Percentiles rank a stretch among this genome's conserved stretches.
These are phyloP conservation scores for Fusarium longipes DNA, from an alignment of 2,329 filamentous ascomycete genomes.

Conservation along the genomic window DNA sequence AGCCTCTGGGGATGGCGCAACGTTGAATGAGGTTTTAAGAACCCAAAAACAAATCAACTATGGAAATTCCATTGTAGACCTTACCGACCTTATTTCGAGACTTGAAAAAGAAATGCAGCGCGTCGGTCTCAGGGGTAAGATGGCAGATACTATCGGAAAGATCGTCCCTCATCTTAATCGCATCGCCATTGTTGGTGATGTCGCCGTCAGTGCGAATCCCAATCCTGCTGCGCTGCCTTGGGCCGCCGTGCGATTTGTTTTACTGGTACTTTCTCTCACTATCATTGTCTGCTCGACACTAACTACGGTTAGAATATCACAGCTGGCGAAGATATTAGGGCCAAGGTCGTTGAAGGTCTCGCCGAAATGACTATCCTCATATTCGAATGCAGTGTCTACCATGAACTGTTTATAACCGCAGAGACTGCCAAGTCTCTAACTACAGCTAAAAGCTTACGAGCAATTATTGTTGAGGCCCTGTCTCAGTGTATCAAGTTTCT, in stretches of 20 bases:
- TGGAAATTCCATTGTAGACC: rapidly evolving
- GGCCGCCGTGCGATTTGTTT: not conserved
- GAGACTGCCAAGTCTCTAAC: rapidly evolving
- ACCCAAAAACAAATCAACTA: not conserved
- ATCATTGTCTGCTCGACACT: not conserved
- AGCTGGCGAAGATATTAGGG: not conserved
- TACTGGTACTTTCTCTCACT: not conserved
- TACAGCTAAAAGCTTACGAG: rapidly evolving
- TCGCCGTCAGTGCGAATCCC: not conserved
- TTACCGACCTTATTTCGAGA: rapidly evolving
- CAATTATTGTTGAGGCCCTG: not conserved
- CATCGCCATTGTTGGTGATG: not conserved
- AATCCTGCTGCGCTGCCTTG: not conserved
- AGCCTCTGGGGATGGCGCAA: not conserved
- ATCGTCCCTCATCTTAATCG: not conserved
- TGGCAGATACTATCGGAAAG: not conserved
- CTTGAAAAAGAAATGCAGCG: not conserved
- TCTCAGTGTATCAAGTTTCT: not conserved
- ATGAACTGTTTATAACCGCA: not conserved
- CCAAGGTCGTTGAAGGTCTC: not conserved
- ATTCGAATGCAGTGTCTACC: not conserved
- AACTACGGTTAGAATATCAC: not conserved
- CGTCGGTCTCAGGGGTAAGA: not conserved
- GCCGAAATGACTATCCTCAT: not conserved
- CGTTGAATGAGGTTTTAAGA: not conserved